Evolutionary conservation across 768 basidiomycete genomes (phyloP), one percentile per base, ranked within the genome.

Genomic region (Rhizopogon roseolus): DNA sequence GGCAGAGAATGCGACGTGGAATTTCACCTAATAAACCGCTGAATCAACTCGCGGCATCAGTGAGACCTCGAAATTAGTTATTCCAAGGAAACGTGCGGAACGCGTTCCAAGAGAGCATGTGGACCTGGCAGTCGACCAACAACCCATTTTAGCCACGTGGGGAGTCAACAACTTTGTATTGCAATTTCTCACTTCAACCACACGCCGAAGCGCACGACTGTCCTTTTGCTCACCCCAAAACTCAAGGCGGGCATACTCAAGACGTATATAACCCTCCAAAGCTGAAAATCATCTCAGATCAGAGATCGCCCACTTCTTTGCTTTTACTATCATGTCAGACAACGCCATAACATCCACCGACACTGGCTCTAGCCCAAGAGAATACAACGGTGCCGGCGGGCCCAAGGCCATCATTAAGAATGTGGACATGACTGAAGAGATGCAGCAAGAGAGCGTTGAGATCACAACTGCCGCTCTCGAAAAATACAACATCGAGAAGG

Each of bases 351-450:
- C 79, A 32, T 79, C 82, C 54, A 76, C 78, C 62, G 82, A 86
- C 60, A 71, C 77, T 52, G 71, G 71, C 57, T 76, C 79, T 46
- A 66, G 68, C 38, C 68, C 77, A 41, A 70, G 63, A 62, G 74
- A 75, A 53, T 64, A 65, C 52, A 62, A 60, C 45, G 68, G 75
- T 62, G 58, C 64, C 40, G 54, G 57, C 14, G 76, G 77, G 37
- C 81, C 85, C 55, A 94, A 93, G 68, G 93, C 93, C 57, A 86
- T 90, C 75, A 93, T 98, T 66, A 97, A 97, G 76, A 93, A 90
- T 65, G 92, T 95, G 57, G 95, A 98, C 73, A 97, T 97, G 94
- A 81, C 75, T 63, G 93, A 97, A 62, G 93, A 96, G 67, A 89
- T 97, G 92, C 93, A 97, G 73, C 89, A 93, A 72, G 89, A 92